A percentile compares a stretch with the other conserved stretches of the same genome.
These are phyloP conservation scores for Trichoderma gracile DNA, from an alignment of 2,329 filamentous ascomycete species.

Conservation along the genomic window DNA sequence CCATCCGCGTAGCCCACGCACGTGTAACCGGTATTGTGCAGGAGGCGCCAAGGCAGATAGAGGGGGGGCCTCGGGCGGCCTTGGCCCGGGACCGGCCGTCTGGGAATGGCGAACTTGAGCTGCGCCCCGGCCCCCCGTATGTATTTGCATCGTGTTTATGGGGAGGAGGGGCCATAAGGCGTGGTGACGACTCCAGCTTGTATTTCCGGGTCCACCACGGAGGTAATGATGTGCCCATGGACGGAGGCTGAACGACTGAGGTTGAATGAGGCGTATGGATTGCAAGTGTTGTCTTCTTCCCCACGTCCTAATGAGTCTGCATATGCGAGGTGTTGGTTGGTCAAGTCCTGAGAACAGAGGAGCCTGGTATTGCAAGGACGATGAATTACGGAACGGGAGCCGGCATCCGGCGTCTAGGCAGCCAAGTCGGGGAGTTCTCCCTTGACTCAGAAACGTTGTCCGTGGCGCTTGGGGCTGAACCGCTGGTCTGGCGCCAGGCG, in stretches of 20 bases:
- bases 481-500: neutral
- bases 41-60: neutral
- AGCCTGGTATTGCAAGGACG: neutral
- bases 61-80: neutral
- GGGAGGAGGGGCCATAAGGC: neutral
- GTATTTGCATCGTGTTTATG: conserved; percentile 1
- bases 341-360: neutral
- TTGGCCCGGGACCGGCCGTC: neutral
- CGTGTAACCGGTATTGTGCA: neutral
- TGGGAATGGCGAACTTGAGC: neutral
- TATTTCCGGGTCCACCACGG: conserved; percentile 4
- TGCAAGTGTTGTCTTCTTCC: too few species aligned
- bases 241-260: too few species aligned
- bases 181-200: neutral
- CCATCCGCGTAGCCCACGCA: neutral
- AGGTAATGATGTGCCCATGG: neutral
- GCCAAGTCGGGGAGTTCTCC: neutral
- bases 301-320: too few species aligned
- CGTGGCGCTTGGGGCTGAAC: neutral
- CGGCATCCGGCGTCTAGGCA: neutral
- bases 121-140: neutral
- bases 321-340: too few species aligned
- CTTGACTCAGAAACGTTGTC: neutral
- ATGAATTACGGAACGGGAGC: neutral
- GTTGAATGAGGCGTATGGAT: neutral